Evolutionary conservation across 2,329 filamentous ascomycete species (phyloP).

Genomic region (Gyromitra esculenta): DNA sequence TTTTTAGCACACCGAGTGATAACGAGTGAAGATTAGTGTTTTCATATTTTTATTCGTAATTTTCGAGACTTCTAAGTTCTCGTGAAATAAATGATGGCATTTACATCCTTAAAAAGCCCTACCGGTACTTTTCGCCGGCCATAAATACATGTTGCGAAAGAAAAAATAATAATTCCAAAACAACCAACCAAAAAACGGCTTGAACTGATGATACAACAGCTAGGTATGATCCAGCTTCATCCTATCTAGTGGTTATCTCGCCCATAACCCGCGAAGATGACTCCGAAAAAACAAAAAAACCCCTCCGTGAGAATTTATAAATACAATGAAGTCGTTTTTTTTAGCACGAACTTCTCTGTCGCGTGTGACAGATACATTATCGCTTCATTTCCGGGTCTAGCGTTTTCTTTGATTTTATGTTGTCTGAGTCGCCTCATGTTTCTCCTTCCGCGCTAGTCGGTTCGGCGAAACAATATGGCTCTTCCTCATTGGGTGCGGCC

Average conservation of each 20-base stretch:
- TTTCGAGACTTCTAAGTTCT: no score
- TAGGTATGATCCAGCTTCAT: background rate
- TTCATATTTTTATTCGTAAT: background rate
- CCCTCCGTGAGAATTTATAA: background rate
- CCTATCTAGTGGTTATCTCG: background rate
- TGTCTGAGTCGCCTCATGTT: background rate
- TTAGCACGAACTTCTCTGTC: background rate
- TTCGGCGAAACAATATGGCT: constrained; percentile 28
- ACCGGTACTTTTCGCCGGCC: background rate
- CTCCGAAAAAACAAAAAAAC: background rate
- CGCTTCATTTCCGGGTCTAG: no score
- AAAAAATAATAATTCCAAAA: background rate
- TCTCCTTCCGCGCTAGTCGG: constrained; percentile 12
- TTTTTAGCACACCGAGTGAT: constrained; percentile 16
- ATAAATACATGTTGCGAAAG: background rate
- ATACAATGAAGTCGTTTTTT: constrained; percentile 11
- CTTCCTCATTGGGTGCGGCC: constrained; percentile 23
- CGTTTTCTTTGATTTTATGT: background rate
- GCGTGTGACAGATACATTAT: no score
- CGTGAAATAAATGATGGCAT: background rate
- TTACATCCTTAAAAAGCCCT: background rate
- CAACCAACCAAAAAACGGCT: background rate
- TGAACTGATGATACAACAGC: background rate
- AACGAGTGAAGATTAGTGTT: constrained; percentile 16
- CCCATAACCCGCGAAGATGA: background rate